Evolutionary conservation across 164 flowering plant genomes (phyloP).

Genomic region (Stephania cephalantha): DNA sequence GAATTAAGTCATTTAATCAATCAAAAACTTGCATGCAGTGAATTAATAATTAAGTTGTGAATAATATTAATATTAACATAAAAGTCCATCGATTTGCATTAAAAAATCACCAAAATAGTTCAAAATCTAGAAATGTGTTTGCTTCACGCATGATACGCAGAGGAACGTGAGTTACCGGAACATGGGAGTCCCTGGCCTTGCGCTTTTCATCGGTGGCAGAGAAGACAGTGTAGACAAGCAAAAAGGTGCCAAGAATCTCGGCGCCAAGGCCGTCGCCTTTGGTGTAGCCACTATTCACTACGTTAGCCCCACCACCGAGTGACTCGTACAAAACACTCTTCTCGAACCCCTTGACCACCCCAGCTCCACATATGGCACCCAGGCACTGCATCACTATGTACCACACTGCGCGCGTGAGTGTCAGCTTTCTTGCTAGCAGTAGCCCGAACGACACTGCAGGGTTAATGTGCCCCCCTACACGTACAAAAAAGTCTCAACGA

Average conservation of each 20-base stretch:
- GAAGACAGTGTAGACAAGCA: constrained; percentile 85
- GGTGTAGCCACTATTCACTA: constrained; percentile 56
- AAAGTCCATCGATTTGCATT: too few relatives aligned
- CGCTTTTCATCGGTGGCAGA: constrained; percentile 91
- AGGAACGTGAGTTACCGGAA: constrained; percentile 46
- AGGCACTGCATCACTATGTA: constrained; percentile 84
- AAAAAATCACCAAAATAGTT: too few relatives aligned
- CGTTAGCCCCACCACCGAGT: constrained; percentile 63
- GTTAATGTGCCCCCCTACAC: constrained; percentile 73
- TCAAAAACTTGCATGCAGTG: too few relatives aligned
- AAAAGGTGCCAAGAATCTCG: constrained; percentile 84
- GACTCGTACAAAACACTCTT: constrained; percentile 9
- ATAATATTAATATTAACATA: too few relatives aligned
- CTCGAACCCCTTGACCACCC: constrained; percentile 70
- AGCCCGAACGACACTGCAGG: constrained; percentile 87
- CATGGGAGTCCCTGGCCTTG: constrained; percentile 84
- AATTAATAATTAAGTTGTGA: too few relatives aligned
- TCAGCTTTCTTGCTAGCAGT: constrained; percentile 65
- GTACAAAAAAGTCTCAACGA: not conserved
- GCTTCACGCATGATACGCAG: not conserved
- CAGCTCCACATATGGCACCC: constrained; percentile 82
- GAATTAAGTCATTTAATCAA: too few relatives aligned
- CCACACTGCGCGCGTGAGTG: constrained; percentile 64
- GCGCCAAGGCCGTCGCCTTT: constrained; percentile 82
- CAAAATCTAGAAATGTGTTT: too few relatives aligned